phyloP scores from a whole-genome alignment of 2,329 filamentous ascomycete genomes.

The Exophiala calicioides region DNA sequence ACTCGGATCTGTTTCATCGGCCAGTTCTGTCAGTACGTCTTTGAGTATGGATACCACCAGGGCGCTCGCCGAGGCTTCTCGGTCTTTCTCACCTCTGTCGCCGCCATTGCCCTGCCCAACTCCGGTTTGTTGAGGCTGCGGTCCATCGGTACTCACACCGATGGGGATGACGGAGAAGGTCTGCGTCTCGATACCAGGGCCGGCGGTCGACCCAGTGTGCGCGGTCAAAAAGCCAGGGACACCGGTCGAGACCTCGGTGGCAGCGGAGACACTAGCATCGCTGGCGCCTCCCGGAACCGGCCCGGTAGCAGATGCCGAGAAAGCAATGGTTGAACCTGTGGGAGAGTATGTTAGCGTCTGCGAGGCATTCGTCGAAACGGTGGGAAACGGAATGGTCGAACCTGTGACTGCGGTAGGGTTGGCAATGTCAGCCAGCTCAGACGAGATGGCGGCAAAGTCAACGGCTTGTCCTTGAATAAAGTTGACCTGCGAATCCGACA shows the following conservation, averaged over 20 bases:
- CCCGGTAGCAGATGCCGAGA: constrained; percentile 26
- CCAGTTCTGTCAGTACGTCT: constrained; percentile 1
- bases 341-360: constrained; percentile 2
- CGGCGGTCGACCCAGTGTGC: constrained; percentile 23
- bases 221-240: constrained; percentile 23
- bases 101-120: constrained; percentile 1
- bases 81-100: no score
- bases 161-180: constrained; percentile 25
- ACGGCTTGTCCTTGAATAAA: constrained; percentile 40
- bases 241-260: constrained; percentile 15
- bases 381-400: constrained; percentile 23
- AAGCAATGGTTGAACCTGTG: constrained; percentile 24
- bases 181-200: constrained; percentile 25
- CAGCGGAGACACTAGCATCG: constrained; percentile 25
- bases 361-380: background rate
- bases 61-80: no score
- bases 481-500: constrained; percentile 25
- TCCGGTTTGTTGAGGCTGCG: constrained; percentile 8
- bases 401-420: constrained; percentile 31
- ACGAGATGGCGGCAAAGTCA: constrained; percentile 42
- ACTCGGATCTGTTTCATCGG: constrained; percentile 7
- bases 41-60: no score
- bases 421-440: constrained; percentile 40
- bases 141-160: constrained; percentile 8
- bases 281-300: constrained; percentile 24